A percentile compares a stretch with the other conserved stretches of the same genome.
Conservation (phyloP, 2,329 filamentous ascomycete genomes). For the Lasiodiplodia sp. region DNA sequence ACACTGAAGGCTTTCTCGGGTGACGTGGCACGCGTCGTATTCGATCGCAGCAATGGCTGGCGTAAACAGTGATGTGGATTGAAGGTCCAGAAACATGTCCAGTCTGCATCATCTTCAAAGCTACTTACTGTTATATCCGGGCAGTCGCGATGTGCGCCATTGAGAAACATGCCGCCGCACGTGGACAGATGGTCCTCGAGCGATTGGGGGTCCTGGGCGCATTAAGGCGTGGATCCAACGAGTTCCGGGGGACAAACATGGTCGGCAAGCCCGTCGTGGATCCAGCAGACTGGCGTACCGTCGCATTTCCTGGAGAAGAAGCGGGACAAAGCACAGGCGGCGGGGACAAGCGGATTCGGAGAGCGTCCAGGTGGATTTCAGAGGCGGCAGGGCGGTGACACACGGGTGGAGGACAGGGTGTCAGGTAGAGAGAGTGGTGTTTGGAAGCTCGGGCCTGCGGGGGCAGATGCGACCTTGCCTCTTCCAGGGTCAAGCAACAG, state of each 20-base stretch:
- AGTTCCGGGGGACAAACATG: neutral
- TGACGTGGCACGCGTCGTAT: too few species aligned
- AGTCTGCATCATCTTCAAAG: neutral
- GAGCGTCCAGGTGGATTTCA: neutral
- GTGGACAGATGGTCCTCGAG: neutral
- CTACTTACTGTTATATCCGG: neutral
- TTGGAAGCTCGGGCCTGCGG: neutral
- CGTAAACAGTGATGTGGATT: too few species aligned
- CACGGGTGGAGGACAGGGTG: neutral
- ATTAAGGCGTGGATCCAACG: neutral
- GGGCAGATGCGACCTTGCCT: slow-evolving; percentile 19
- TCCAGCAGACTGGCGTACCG: neutral
- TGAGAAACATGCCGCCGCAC: neutral
- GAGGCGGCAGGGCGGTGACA: neutral
- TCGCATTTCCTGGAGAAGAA: neutral
- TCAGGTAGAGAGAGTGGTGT: slow-evolving; percentile 10
- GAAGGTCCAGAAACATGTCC: too few species aligned
- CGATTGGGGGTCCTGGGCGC: neutral
- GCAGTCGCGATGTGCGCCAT: neutral
- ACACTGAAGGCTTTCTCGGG: too few species aligned
- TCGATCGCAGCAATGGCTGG: too few species aligned
- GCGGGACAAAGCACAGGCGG: neutral
- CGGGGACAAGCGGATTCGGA: neutral
- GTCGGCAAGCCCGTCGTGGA: neutral
- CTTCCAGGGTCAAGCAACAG: neutral